These are phyloP conservation scores for Emydomyces testavorans DNA, from an alignment of 2,329 filamentous ascomycete species.

Conservation along the genomic window DNA sequence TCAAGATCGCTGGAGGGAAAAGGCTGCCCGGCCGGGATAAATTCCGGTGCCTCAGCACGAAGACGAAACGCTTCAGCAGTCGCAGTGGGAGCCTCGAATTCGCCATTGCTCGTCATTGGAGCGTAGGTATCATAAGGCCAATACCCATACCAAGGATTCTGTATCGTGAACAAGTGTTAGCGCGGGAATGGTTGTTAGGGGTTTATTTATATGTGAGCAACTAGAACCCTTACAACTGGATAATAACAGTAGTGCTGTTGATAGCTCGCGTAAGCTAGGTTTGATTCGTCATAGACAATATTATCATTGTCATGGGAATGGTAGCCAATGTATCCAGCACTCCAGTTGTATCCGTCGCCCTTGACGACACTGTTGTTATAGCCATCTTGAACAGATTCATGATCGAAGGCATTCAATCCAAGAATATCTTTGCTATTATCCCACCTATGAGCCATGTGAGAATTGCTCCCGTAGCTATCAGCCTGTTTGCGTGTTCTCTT, in stretches of 20 bases:
- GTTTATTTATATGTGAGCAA: not conserved
- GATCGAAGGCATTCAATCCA: not conserved
- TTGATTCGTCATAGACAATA: not conserved
- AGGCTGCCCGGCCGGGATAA: not conserved
- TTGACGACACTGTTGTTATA: not conserved
- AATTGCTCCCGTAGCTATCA: not conserved
- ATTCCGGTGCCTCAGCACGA: slow-evolving; percentile 12
- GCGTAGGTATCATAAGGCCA: not conserved
- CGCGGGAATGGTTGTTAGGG: no score
- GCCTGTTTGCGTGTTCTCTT: not conserved
- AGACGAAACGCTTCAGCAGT: not conserved
- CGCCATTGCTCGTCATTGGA: not conserved
- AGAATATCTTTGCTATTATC: not conserved
- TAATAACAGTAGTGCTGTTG: not conserved
- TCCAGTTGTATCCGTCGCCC: not conserved
- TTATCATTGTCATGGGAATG: not conserved
- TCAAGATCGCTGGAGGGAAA: not conserved
- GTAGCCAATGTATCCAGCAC: not conserved
- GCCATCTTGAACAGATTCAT: not conserved
- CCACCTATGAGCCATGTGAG: not conserved
- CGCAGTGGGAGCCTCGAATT: not conserved
- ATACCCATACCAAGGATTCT: not conserved
- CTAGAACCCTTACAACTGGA: not conserved
- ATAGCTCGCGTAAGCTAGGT: not conserved
- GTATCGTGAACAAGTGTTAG: not conserved